Percentiles rank a stretch among this genome's conserved stretches.
Conservation (phyloP, 2,329 filamentous ascomycete genomes). For the Hymenoscyphus scutula region DNA sequence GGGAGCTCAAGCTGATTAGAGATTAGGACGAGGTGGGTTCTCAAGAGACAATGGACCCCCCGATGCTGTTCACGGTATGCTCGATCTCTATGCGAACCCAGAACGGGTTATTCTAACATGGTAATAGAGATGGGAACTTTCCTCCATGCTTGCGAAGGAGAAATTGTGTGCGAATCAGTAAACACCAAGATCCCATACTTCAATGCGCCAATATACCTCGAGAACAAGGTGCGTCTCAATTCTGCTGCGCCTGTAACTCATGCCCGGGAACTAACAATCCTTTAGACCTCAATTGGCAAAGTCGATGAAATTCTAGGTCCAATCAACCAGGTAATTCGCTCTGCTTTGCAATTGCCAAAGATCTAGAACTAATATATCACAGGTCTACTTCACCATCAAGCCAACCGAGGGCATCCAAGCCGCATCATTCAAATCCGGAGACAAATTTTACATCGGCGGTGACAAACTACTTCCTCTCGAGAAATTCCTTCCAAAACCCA, state of each 20-base stretch:
- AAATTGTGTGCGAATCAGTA: conserved; percentile 94
- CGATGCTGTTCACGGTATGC: conserved; percentile 54
- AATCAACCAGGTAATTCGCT: conserved; percentile 70
- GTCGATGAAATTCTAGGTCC: conserved; percentile 97
- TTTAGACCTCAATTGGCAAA: conserved; percentile 81
- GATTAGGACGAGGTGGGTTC: conserved; percentile 58
- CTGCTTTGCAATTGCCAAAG: background rate
- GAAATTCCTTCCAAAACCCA: conserved; percentile 94
- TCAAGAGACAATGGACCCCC: conserved; percentile 62
- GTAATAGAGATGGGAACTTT: conserved; percentile 83
- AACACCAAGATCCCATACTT: conserved; percentile 98
- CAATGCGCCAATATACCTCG: conserved; percentile 97
- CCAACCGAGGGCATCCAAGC: conserved; percentile 95
- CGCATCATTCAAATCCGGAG: conserved; percentile 88
- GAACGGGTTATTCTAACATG: conserved; percentile 20
- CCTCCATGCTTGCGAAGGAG: conserved; percentile 91
- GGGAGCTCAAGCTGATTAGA: conserved; percentile 21
- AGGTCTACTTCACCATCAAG: conserved; percentile 95
- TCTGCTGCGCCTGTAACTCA: background rate
- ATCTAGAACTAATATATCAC: background rate
- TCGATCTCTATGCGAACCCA: conserved; percentile 15
- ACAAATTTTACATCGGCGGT: conserved; percentile 93
- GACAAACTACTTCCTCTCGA: conserved; percentile 95
- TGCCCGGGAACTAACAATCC: conserved; percentile 14
- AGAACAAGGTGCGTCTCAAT: conserved; percentile 74